Base-by-base conservation (phyloP, 2,329 filamentous ascomycete species). In the Paraphaeosphaeria sporulosa region DNA sequence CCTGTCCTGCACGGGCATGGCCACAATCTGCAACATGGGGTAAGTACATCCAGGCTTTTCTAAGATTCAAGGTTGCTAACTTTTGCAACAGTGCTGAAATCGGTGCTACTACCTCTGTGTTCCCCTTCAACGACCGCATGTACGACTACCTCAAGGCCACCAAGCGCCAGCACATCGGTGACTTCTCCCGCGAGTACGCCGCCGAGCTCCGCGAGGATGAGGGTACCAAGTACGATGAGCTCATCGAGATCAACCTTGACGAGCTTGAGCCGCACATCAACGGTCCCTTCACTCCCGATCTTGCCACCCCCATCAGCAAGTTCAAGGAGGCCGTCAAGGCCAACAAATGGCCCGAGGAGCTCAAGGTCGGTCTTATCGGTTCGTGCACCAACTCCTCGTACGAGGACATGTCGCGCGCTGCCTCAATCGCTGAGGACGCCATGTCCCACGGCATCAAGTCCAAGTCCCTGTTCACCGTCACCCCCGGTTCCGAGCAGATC, bases 61-160 rank as follows among this genome's bases (percentile, higher is more conserved):
- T 4, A 17, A 7, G 21, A 2, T 38, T 51, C 12, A 23, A 51
- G 4, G 21, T 34, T 4, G 48, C 30, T 53, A 27, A 58, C 34
- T 32, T 8, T 30, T 44, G 12, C 15, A 17, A 49, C 17, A 43
- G 50, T 53, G 84, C 86, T 69, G 86, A 88, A 74, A 87, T 88
- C 66, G 90, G 91, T 74, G 90, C 94, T 60, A 98, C 94, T 21
- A 97, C 94, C 57, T 96, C 93, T 17, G 76, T 98, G 47, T 99
- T 99, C 90, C 93, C 94, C 71, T 99, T 96, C 89, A 97, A 96
- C 84, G 92, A 97, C 80, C 89, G 91, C 77, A 97, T 97, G 94
- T 92, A 97, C 85, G 91, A 97, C 78, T 99, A 98, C 84, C 88
- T 99, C 46, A 84, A 84, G 47, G 92, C 93, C 44, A 99, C 95